Evolutionary conservation across 108 stramenopile species (phyloP).

Genomic region (Skeletonema costatum): DNA sequence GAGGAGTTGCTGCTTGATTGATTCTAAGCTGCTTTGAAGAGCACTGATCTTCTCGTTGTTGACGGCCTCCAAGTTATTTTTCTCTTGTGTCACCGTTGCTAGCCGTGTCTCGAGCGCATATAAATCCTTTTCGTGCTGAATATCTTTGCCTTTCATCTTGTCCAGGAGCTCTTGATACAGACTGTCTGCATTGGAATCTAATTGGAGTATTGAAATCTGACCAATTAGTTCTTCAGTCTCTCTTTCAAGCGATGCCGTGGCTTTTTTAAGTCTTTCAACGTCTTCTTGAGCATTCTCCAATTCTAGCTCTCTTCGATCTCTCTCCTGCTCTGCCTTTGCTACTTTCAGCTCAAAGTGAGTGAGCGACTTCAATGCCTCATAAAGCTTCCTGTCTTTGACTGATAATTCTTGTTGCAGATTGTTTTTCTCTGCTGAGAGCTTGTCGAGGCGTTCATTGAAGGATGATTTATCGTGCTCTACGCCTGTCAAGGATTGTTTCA

Average conservation of each 20-base stretch:
- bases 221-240: slow-evolving; percentile 14
- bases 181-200: slow-evolving; percentile 17
- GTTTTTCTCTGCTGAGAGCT: slow-evolving; percentile 9
- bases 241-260: not conserved
- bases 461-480: slow-evolving; percentile 1
- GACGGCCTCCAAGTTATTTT: slow-evolving; percentile 2
- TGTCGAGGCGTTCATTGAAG: slow-evolving; percentile 16
- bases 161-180: slow-evolving; percentile 32
- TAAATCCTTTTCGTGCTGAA: slow-evolving; percentile 11
- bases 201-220: slow-evolving; percentile 32
- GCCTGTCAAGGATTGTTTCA: slow-evolving; percentile 24
- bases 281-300: slow-evolving; percentile 2
- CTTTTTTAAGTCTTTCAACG: slow-evolving; percentile 9
- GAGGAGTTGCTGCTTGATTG: not conserved
- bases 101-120: slow-evolving; percentile 1
- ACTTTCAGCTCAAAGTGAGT: slow-evolving; percentile 31
- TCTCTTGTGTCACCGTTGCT: slow-evolving; percentile 10
- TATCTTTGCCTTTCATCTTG: slow-evolving; percentile 35
- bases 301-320: slow-evolving; percentile 7
- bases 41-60: not conserved
- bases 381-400: slow-evolving; percentile 13
- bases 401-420: slow-evolving; percentile 16
- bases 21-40: not conserved
- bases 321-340: slow-evolving; percentile 20
- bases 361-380: slow-evolving; percentile 10